A percentile compares a stretch with the other conserved stretches of the same genome.
Evolutionary conservation across 1,139 yeast species (phyloP).

Genomic region (Saccharomyces hybrid): DNA sequence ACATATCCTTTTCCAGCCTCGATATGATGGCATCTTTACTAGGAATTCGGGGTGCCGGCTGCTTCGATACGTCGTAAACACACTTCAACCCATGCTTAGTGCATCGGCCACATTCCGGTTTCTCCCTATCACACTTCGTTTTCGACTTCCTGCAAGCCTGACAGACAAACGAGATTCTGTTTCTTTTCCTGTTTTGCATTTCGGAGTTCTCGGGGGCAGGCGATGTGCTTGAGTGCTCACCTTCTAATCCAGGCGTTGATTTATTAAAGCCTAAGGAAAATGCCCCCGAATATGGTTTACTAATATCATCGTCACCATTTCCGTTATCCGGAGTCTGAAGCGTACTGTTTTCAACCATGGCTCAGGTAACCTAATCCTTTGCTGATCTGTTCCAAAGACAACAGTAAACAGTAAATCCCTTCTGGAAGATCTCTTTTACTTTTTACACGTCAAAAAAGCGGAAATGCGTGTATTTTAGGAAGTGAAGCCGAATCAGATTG

Average conservation of each 20-base stretch:
- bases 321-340: background rate
- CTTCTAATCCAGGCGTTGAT: background rate
- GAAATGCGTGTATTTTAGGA: background rate
- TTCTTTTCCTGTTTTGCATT: slow-evolving; percentile 13
- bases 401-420: background rate
- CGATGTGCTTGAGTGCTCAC: slow-evolving; percentile 1
- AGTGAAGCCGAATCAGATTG: background rate
- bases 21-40: slow-evolving; percentile 26
- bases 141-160: slow-evolving; percentile 23
- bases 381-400: background rate
- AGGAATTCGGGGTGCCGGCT: slow-evolving; percentile 24
- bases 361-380: background rate
- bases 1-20: slow-evolving; percentile 21
- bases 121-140: slow-evolving; percentile 26
- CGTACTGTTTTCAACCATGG: background rate
- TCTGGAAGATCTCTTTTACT: background rate
- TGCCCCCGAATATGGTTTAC: background rate
- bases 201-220: slow-evolving; percentile 4
- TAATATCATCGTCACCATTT: background rate
- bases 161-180: slow-evolving; percentile 25
- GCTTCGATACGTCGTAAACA: slow-evolving; percentile 22
- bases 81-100: slow-evolving; percentile 18
- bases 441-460: background rate
- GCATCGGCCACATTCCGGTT: slow-evolving; percentile 23
- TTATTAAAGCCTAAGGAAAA: background rate